Evolutionary conservation across 2,329 filamentous ascomycete genomes (phyloP).

Genomic region (Cordyceps militaris): DNA sequence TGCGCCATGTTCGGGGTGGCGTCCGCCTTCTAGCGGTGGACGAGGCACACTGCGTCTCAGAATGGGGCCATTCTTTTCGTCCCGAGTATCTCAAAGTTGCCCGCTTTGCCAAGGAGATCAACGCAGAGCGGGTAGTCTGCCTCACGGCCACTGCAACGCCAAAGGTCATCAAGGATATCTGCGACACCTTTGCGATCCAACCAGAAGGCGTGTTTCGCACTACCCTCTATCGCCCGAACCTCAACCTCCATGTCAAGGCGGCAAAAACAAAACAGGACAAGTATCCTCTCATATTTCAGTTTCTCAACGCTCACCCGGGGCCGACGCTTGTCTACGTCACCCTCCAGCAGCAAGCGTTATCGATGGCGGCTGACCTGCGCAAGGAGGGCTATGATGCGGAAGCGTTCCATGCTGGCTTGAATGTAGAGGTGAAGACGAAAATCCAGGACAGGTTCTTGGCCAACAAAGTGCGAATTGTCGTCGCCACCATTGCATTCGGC

Average conservation of each 20-base stretch:
- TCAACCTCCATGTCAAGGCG: conserved; percentile 45
- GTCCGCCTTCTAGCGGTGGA: conserved; percentile 51
- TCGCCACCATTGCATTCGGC: conserved; percentile 51
- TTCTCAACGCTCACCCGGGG: conserved; percentile 44
- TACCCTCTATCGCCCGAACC: conserved; percentile 51
- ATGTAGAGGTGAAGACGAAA: conserved; percentile 34
- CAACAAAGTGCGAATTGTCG: conserved; percentile 30
- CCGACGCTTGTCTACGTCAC: conserved; percentile 57
- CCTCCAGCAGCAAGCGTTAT: conserved; percentile 41
- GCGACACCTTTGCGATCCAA: conserved; percentile 42
- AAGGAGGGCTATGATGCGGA: conserved; percentile 33
- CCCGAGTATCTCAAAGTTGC: conserved; percentile 49
- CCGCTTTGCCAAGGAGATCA: conserved; percentile 47
- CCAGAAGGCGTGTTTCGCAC: conserved; percentile 46
- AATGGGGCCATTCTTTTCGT: conserved; percentile 44
- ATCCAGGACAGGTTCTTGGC: conserved; percentile 48
- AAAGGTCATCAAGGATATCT: conserved; percentile 47
- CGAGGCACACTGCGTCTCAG: conserved; percentile 52
- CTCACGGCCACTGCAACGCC: conserved; percentile 54
- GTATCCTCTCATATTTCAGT: conserved; percentile 36
- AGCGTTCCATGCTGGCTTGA: conserved; percentile 46
- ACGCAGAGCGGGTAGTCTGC: conserved; percentile 52
- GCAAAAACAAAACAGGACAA: conserved; percentile 37
- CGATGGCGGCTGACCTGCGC: conserved; percentile 33
- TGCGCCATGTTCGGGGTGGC: conserved; percentile 47